phyloP scores from a whole-genome alignment of 2,329 filamentous ascomycete genomes.

The Pestalotiopsis sp. region DNA sequence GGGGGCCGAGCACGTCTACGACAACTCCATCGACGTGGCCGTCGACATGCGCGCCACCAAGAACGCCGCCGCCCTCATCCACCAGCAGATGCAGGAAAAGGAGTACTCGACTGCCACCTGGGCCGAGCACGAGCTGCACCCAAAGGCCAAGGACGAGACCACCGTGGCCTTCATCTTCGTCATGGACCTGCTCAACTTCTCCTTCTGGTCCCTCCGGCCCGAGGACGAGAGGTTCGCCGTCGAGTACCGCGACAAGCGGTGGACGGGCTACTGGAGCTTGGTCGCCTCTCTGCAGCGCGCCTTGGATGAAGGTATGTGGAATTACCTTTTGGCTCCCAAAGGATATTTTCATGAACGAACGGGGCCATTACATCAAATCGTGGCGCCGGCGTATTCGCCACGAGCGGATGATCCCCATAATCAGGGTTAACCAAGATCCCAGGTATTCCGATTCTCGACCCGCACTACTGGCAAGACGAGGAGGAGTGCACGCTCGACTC shows the following conservation, averaged over 20 bases:
- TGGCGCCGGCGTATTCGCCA: background rate
- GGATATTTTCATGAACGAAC: background rate
- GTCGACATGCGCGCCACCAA: slow-evolving; percentile 84
- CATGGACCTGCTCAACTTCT: slow-evolving; percentile 97
- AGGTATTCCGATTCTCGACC: slow-evolving; percentile 87
- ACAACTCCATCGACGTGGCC: slow-evolving; percentile 92
- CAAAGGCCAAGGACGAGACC: slow-evolving; percentile 75
- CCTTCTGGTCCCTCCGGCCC: slow-evolving; percentile 81
- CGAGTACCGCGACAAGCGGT: slow-evolving; percentile 76
- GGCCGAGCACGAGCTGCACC: slow-evolving; percentile 88
- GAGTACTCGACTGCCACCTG: slow-evolving; percentile 83
- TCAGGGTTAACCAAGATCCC: slow-evolving; percentile 12
- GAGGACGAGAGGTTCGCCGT: slow-evolving; percentile 79
- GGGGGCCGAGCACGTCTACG: slow-evolving; percentile 82
- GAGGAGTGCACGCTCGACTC: slow-evolving; percentile 75
- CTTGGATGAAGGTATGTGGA: slow-evolving; percentile 74
- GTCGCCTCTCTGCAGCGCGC: slow-evolving; percentile 86
- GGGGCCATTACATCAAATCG: background rate
- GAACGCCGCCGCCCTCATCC: slow-evolving; percentile 77
- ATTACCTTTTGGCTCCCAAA: background rate
- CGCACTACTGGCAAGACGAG: slow-evolving; percentile 82
- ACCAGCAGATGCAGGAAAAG: slow-evolving; percentile 80
- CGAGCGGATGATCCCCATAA: background rate
- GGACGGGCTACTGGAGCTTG: slow-evolving; percentile 96
- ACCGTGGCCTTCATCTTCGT: slow-evolving; percentile 94